Evolutionary conservation across 805 yeast species (phyloP).

Genomic region (Saturnispora bothae): DNA sequence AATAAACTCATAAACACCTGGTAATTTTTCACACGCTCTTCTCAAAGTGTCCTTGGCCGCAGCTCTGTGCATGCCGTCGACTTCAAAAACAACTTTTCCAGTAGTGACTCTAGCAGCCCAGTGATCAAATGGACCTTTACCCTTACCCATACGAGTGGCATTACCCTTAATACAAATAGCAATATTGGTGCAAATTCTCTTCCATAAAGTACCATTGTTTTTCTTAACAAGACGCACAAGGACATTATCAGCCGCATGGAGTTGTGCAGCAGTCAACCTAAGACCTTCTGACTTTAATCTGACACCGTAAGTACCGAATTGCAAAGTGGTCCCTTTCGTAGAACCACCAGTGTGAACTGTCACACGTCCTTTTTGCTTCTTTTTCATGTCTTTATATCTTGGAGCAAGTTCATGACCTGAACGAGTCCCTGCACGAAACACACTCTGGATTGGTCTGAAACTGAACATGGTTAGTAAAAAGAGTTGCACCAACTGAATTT

Average conservation of each 20-base stretch:
- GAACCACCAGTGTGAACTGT: slow-evolving; percentile 94
- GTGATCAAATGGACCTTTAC: slow-evolving; percentile 94
- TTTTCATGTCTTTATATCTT: slow-evolving; percentile 51
- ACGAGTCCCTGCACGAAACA: slow-evolving; percentile 5
- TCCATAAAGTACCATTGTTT: slow-evolving; percentile 60
- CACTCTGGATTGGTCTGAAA: slow-evolving; percentile 1
- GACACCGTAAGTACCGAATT: slow-evolving; percentile 76
- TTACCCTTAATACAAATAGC: slow-evolving; percentile 96
- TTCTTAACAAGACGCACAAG: slow-evolving; percentile 78
- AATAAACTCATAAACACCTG: slow-evolving; percentile 85
- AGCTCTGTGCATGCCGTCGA: slow-evolving; percentile 66
- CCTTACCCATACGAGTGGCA: slow-evolving; percentile 99
- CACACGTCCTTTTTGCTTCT: slow-evolving; percentile 90
- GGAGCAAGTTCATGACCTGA: slow-evolving; percentile 67
- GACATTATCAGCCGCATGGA: slow-evolving; percentile 83
- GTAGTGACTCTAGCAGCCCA: slow-evolving; percentile 97
- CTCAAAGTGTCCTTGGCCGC: slow-evolving; percentile 85
- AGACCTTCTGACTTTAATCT: slow-evolving; percentile 84
- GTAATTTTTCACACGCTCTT: slow-evolving; percentile 84
- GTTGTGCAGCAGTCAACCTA: slow-evolving; percentile 76
- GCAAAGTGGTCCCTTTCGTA: slow-evolving; percentile 71
- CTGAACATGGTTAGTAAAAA: slow-evolving; percentile 8
- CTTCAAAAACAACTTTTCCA: slow-evolving; percentile 85
- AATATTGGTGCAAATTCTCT: slow-evolving; percentile 72
- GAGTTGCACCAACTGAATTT: no score